A percentile compares a stretch with the other conserved stretches of the same genome.
Evolutionary conservation across 2,329 filamentous ascomycete genomes (phyloP).

Genomic region (Blastomyces percursus): DNA sequence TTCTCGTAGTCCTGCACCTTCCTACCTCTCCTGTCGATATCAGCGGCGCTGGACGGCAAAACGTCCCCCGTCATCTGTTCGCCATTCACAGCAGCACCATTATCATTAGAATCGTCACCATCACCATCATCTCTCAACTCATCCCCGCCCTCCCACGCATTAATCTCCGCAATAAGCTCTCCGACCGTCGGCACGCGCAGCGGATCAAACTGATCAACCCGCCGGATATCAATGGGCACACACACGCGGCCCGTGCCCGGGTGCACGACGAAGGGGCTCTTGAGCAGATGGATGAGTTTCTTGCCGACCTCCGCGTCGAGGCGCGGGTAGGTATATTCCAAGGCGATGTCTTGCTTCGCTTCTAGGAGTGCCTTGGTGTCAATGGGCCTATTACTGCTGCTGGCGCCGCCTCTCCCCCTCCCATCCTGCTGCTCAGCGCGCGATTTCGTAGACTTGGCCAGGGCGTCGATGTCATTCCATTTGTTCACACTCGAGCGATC

Average conservation of each 20-base stretch:
- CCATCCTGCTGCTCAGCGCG: background rate
- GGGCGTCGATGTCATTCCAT: constrained; percentile 84
- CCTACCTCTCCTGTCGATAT: constrained; percentile 25
- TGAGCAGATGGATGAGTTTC: constrained; percentile 95
- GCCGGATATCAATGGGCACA: constrained; percentile 74
- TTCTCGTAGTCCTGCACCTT: constrained; percentile 85
- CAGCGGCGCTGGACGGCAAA: constrained; percentile 11
- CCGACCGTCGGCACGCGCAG: constrained; percentile 81
- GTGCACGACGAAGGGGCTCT: constrained; percentile 92
- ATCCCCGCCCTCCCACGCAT: constrained; percentile 61
- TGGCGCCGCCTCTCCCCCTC: background rate
- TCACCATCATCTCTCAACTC: constrained; percentile 14
- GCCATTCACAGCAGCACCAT: constrained; percentile 24
- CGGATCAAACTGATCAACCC: constrained; percentile 75
- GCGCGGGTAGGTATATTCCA: constrained; percentile 96
- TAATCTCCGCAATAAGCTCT: constrained; percentile 70
- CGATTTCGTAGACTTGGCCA: constrained; percentile 61
- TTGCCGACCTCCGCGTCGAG: constrained; percentile 96
- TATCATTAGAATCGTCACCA: constrained; percentile 26
- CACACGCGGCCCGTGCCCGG: constrained; percentile 89
- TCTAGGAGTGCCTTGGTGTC: constrained; percentile 64
- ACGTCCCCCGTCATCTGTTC: background rate
- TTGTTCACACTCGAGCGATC: constrained; percentile 66
- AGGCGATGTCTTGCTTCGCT: constrained; percentile 87
- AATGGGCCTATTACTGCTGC: constrained; percentile 39